A percentile compares a stretch with the other conserved stretches of the same genome.
phyloP scores from a whole-genome alignment of 164 flowering plant genomes.

The Liriodendron chinense region DNA sequence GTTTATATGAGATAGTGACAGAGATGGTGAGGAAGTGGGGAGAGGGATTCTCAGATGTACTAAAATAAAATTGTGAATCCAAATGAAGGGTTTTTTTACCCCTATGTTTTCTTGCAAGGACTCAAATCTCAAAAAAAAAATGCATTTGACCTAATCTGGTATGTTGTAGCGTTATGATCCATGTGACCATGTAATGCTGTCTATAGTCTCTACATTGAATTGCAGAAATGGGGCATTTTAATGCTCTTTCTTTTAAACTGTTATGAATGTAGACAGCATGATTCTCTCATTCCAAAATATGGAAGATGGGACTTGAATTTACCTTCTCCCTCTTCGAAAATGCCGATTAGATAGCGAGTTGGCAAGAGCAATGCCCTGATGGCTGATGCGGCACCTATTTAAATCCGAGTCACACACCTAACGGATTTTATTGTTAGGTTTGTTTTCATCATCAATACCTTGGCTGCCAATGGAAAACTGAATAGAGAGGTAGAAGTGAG shows the following conservation, averaged over 20 bases:
- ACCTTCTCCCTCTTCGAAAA: neutral
- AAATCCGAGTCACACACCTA: too few species aligned
- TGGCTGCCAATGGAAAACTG: too few species aligned
- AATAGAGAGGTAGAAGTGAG: too few species aligned
- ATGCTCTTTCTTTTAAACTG: neutral
- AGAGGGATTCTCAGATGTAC: slow-evolving; percentile 13
- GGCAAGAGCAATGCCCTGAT: too few species aligned
- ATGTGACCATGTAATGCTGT: too few species aligned
- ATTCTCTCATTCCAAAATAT: neutral
- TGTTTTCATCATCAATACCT: too few species aligned
- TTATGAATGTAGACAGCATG: neutral
- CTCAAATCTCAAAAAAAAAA: neutral
- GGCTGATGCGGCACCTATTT: too few species aligned
- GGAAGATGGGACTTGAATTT: neutral
- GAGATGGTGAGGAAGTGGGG: neutral
- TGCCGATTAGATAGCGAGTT: neutral
- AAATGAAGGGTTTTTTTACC: neutral
- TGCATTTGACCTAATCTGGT: neutral
- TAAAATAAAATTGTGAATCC: slow-evolving; percentile 13
- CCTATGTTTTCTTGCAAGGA: too few species aligned
- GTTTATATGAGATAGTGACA: neutral
- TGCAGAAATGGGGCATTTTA: neutral
- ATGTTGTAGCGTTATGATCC: too few species aligned
- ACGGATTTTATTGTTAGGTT: too few species aligned
- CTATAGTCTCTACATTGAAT: neutral